Base-by-base conservation (phyloP, 192 early-diverging fungal genomes). In the Coemansia sp. region DNA sequence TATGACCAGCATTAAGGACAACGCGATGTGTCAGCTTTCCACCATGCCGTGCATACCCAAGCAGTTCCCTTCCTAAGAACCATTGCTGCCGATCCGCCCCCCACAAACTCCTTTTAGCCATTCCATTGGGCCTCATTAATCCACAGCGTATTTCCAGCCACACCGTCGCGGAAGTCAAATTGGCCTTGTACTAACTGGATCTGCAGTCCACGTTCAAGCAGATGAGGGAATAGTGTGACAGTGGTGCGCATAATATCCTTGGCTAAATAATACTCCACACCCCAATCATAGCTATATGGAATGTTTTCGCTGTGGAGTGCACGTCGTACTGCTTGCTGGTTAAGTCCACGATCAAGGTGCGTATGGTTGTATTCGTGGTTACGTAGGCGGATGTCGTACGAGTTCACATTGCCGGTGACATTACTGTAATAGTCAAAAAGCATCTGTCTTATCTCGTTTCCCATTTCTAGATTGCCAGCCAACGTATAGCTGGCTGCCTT, bases 111-210 rank as follows among this genome's bases (percentile, higher is more conserved):
- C n/a, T 62, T 53, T 51, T 63, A 63, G 20, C 71, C 82, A 6
- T 57, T 20, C 86, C 86, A 88, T 3, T 86, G 72, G 3, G 84
- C 61, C 20, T 70, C 68, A 24, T 88, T 84, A 69, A 94, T 88
- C 90, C 91, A 94, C 50, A 84, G 68, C 11, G 74, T 87, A 20
- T 84, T 87, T 1, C 85, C 86, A 17, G 86, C 67, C 14, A 89
- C 82, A 5, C 88, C 93, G 61, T 94, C 93, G 46, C 93, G 84
- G 67, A 89, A 92, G 78, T 94, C 93, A 78, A 92, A 92, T 54
- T 93, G 84, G 5, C 89, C 93, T 74, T 94, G 93, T 65, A 74
- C 90, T 6, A 91, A 78, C 25, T 91, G 57, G 22, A 91, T 87
- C 4, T 68, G 61, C 1, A 71, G 32, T 63, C 85, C 84, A 24